A percentile compares a stretch with the other conserved stretches of the same genome.
These are phyloP conservation scores for Alternaria sp. DNA, from an alignment of 2,329 filamentous ascomycete genomes.

Conservation along the genomic window DNA sequence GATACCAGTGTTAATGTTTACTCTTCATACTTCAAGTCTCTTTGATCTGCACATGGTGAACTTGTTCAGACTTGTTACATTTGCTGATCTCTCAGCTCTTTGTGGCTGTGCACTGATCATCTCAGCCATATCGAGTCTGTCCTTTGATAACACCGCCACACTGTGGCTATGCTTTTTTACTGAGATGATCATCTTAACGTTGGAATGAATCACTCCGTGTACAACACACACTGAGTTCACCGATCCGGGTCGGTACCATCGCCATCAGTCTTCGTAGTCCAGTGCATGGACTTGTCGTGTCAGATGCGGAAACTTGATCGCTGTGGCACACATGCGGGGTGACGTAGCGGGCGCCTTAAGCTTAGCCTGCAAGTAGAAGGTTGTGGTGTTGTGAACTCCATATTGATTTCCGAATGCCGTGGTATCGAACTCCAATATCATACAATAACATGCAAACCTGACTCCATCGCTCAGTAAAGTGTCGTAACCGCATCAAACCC, in stretches of 20 bases:
- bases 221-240: background rate
- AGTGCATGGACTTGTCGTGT: background rate
- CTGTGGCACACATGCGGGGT: background rate
- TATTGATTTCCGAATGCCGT: background rate
- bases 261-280: background rate
- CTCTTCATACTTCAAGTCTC: background rate
- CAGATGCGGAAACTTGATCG: background rate
- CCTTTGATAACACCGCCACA: background rate
- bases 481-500: background rate
- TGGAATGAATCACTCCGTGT: background rate
- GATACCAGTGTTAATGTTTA: slow-evolving; percentile 25
- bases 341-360: background rate
- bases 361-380: background rate
- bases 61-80: background rate
- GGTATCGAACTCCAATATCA: background rate
- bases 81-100: background rate
- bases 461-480: background rate
- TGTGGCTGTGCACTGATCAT: background rate
- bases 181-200: no score
- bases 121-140: background rate
- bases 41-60: background rate
- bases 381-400: background rate
- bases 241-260: background rate
- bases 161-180: background rate
- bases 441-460: background rate